Conservation (phyloP, 768 basidiomycete genomes). For the Galerina marginata region DNA sequence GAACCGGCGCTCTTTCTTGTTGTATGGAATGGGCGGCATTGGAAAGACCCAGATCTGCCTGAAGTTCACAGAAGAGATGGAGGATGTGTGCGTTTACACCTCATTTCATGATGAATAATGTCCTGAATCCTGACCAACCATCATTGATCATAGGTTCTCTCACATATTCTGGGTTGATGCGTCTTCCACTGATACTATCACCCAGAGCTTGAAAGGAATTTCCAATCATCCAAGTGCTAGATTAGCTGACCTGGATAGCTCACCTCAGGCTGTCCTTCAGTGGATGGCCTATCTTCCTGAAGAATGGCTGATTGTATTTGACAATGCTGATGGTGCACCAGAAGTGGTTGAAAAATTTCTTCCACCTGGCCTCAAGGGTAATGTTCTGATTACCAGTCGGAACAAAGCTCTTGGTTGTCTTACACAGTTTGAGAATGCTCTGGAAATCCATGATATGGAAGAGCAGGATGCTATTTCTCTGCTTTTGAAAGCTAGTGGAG, state of each 20-base stretch:
- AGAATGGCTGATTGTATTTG: conserved; percentile 26
- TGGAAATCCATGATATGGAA: conserved; percentile 19
- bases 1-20: conserved; percentile 12
- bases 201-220: background rate
- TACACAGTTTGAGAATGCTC: background rate
- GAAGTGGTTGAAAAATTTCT: conserved; percentile 11
- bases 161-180: background rate
- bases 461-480: conserved; percentile 20
- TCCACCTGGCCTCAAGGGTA: conserved; percentile 21
- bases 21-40: conserved; percentile 27
- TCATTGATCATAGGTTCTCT: background rate
- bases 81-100: background rate
- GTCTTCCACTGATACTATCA: background rate
- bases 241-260: background rate
- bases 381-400: conserved; percentile 25
- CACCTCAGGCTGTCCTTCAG: conserved; percentile 2
- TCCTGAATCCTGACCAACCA: background rate
- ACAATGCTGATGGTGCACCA: conserved; percentile 28
- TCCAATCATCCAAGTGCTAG: background rate
- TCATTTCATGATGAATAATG: background rate
- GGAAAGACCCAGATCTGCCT: conserved; percentile 27
- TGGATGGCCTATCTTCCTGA: conserved; percentile 18
- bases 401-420: conserved; percentile 11
- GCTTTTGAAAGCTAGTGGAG: conserved; percentile 19
- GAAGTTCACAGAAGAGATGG: conserved; percentile 16